Evolutionary conservation across 495 filamentous ascomycete genomes (phyloP), one percentile per base, ranked within the genome.

Genomic region (Hypoxylon intermedium): DNA sequence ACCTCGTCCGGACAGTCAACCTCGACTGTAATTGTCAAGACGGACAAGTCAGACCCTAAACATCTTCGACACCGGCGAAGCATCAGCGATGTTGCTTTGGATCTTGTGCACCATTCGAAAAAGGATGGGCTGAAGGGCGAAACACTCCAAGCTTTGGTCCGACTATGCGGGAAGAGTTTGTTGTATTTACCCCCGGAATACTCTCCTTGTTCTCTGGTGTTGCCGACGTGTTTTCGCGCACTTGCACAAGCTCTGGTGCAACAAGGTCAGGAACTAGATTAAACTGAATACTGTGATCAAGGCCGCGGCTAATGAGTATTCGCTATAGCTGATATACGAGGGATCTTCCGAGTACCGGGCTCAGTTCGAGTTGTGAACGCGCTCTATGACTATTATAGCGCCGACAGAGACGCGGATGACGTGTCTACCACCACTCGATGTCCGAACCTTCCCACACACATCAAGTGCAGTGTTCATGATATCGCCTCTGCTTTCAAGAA

Each of bases 211-310:
- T 81, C 83, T 18, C 75, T 92, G 47, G 74, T 82, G 13, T 74
- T 94, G 9, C 90, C 90, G 5, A 88, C 87, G 4, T 92, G 89
- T 63, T 83, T 93, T 50, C 87, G 89, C 30, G 89, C 88, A 9
- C 86, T 85, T 6, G 83, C 84, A 31, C 80, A 82, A 42, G 88
- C 85, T 71, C 74, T 94, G 28, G 75, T 84, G 7, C 81, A 82
- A 63, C 78, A 89, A 74, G 86, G 90, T 92, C 72, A 67, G 83
- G 62, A 30, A 49, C 9, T 3, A 40, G 20, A 9, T 11, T n/a
- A 11, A 1, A 9, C 36, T 5, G 19, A 9, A 6, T 48, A 2
- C n/a, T 49, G 2, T 24, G 9, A 34, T 34, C 18, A 2, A 38
- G n/a, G 3, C 26, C 43, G 1, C 16, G 5, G 37, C 67, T 76